A percentile compares a stretch with the other conserved stretches of the same genome.
Conservation (phyloP, 2,329 filamentous ascomycete genomes). For the Neonectria ditissima region DNA sequence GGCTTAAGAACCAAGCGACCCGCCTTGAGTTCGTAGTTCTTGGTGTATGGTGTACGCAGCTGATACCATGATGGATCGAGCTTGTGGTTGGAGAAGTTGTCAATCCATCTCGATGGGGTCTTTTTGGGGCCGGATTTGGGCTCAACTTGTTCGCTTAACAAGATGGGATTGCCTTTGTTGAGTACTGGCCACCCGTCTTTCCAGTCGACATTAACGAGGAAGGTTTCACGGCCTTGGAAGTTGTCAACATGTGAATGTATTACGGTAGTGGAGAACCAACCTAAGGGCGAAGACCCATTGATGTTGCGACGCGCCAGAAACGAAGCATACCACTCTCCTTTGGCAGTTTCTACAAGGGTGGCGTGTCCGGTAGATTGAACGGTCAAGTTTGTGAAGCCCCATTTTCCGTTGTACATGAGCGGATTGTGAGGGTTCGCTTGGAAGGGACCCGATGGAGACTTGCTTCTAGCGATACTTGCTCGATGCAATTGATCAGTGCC, state of each 20-base stretch:
- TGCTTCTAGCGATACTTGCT: slow-evolving; percentile 8
- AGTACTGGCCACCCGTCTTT: slow-evolving; percentile 14
- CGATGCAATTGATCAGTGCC: slow-evolving; percentile 18
- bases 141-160: slow-evolving; percentile 12
- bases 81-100: slow-evolving; percentile 5
- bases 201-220: slow-evolving; percentile 10
- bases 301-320: slow-evolving; percentile 19
- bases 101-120: not conserved
- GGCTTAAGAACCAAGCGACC: slow-evolving; percentile 47
- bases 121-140: slow-evolving; percentile 1
- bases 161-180: slow-evolving; percentile 7
- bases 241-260: too few species aligned
- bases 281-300: slow-evolving; percentile 9
- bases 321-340: slow-evolving; percentile 16
- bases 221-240: slow-evolving; percentile 13
- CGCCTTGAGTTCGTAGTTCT: slow-evolving; percentile 12
- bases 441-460: slow-evolving; percentile 6
- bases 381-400: slow-evolving; percentile 11
- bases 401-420: slow-evolving; percentile 11
- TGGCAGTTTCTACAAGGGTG: slow-evolving; percentile 8
- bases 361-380: slow-evolving; percentile 21
- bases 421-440: slow-evolving; percentile 7
- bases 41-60: slow-evolving; percentile 17
- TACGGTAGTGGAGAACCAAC: not conserved
- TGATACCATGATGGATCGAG: slow-evolving; percentile 19